Base-by-base conservation (phyloP, 805 yeast species). In the Ogataea nonfermentans region DNA sequence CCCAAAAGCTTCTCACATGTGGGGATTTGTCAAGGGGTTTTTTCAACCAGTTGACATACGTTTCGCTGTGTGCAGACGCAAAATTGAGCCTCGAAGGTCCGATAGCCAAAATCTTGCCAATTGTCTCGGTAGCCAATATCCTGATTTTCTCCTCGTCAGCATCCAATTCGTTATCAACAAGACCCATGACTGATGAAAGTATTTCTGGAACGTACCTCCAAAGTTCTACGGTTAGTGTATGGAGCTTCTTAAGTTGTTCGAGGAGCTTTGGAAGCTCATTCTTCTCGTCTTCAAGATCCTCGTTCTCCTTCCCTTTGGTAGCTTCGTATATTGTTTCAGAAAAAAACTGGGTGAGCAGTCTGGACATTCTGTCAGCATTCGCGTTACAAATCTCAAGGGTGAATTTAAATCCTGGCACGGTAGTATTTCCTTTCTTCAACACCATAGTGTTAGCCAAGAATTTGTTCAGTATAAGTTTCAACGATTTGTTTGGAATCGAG, bases 171-270 rank as follows among this genome's bases (percentile, higher is more conserved):
- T 85, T 88, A 48, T 85, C 86, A 4, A 89, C 66, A 36, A 86
- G 73, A 0, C 95, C 93, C 70, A 85, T 76, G 0, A 84, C 83
- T 1, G 93, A 77, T 3, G 76, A 71, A 9, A 86, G 66, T 14
- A 85, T 63, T 32, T 84, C 93, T 0, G 96, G 96, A 0, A 79
- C 80, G 36, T 76, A 71, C 49, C 70, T 76, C 96, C 96, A 90
- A 2, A 89, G 65, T 44, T 81, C 81, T 2, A 80, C 63, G 0
- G 81, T 65, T 24, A 87, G 62, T 9, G 61, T 69, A 53, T 88
- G 95, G 3, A 85, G 67, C 52, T 80, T 81, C 9, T 66, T 67
- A 37, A 85, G 61, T 14, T 75, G 76, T 29, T 67, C 71, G 6
- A 51, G 19, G 24, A 54, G 39, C 9, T 32, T 36, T 9, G 41